phyloP scores from a whole-genome alignment of 1,284 basidiomycete species.

The Coniferiporia weirii region DNA sequence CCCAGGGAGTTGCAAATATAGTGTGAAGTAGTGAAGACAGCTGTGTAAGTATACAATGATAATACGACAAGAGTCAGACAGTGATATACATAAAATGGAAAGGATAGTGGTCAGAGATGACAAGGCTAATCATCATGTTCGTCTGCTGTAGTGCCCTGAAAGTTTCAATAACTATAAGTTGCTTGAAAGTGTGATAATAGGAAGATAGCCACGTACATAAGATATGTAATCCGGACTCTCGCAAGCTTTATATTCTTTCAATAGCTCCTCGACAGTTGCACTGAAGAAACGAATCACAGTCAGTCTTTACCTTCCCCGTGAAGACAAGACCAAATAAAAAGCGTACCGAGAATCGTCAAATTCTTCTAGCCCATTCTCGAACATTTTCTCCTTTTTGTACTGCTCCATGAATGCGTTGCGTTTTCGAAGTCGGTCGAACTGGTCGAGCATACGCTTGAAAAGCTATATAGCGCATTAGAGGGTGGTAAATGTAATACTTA shows the following conservation, averaged over 20 bases:
- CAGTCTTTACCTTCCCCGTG: conserved; percentile 7
- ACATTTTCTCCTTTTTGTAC: conserved; percentile 96
- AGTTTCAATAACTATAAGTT: background rate
- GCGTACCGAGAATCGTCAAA: conserved; percentile 88
- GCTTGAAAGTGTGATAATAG: background rate
- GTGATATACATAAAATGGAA: background rate
- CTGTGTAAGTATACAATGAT: conserved; percentile 7
- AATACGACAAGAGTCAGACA: background rate
- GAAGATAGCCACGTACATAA: conserved; percentile 47
- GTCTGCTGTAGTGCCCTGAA: conserved; percentile 1
- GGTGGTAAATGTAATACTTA: background rate
- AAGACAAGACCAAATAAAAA: background rate
- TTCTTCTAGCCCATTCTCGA: conserved; percentile 86
- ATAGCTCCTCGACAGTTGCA: conserved; percentile 77
- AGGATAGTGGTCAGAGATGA: background rate
- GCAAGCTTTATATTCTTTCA: conserved; percentile 91
- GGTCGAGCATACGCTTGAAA: conserved; percentile 94
- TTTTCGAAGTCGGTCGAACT: conserved; percentile 86
- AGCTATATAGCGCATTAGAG: conserved; percentile 42
- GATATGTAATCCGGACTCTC: conserved; percentile 89
- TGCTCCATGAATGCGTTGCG: conserved; percentile 95
- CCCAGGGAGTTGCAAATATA: background rate
- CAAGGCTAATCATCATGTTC: background rate
- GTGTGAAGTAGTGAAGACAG: background rate
- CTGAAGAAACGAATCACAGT: conserved; percentile 33